Conservation (phyloP, 2,329 filamentous ascomycete species). For the Mycosphaerella sp. region DNA sequence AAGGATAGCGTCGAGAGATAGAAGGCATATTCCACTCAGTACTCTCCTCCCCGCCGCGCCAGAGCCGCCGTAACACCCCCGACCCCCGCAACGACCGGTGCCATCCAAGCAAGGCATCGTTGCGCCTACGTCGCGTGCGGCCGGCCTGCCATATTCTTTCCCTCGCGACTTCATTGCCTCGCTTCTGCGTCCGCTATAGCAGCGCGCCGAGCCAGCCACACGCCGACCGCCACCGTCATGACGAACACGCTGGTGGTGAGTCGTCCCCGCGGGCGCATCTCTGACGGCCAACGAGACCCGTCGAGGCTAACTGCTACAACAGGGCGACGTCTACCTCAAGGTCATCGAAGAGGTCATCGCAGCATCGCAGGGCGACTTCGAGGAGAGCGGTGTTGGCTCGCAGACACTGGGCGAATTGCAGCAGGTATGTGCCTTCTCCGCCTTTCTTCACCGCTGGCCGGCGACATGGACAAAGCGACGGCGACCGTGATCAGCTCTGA, state of each 20-base stretch:
- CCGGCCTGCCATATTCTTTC: not conserved
- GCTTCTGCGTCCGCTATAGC: not conserved
- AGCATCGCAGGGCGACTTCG: conserved; percentile 82
- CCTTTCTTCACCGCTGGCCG: not conserved
- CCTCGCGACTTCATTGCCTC: not conserved
- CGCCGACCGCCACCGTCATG: conserved; percentile 18
- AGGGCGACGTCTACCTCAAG: conserved; percentile 79
- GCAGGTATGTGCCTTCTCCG: conserved; percentile 54
- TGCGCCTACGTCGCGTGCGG: not conserved
- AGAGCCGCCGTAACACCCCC: conserved; percentile 7
- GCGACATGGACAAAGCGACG: not conserved
- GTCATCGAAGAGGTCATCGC: conserved; percentile 68
- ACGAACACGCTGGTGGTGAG: conserved; percentile 29
- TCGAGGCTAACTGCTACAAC: conserved; percentile 19
- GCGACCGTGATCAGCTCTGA: not conserved
- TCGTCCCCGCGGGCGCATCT: not conserved
- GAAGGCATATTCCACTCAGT: conserved; percentile 1
- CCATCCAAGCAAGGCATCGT: conserved; percentile 2
- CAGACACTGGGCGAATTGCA: conserved; percentile 79
- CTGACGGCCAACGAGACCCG: not conserved
- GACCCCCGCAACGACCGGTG: conserved; percentile 3
- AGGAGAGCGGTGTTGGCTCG: conserved; percentile 90
- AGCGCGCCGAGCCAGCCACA: not conserved
- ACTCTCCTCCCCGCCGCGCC: conserved; percentile 1
- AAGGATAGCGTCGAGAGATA: conserved; percentile 6